Conservation (phyloP, 1,284 basidiomycete species). For the Ganoderma sinense region DNA sequence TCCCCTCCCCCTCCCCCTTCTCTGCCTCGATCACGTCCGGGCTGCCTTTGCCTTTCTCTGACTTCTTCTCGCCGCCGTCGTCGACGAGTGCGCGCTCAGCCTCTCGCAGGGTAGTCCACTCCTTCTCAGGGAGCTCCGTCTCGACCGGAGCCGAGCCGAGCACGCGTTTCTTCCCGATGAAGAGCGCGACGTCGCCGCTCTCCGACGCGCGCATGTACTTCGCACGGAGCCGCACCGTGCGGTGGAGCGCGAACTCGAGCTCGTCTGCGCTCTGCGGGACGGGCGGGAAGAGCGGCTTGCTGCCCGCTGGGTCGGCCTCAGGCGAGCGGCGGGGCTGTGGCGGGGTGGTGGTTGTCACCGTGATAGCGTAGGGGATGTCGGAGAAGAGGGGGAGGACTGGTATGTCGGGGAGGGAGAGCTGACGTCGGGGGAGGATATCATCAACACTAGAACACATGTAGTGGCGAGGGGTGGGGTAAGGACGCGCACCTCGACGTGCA, state of each 20-base stretch:
- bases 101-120: background rate
- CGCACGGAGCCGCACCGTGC: conserved; percentile 2
- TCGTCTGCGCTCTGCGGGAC: conserved; percentile 5
- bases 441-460: background rate
- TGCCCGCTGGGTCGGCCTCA: no score
- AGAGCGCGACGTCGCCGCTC: background rate
- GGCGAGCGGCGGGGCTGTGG: conserved; percentile 9
- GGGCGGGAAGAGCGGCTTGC: conserved; percentile 21
- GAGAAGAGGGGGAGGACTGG: conserved; percentile 14
- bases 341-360: conserved; percentile 15
- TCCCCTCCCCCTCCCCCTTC: background rate
- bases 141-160: background rate
- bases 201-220: background rate
- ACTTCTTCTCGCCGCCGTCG: background rate
- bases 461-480: background rate
- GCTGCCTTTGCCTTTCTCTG: background rate
- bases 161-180: conserved; percentile 1
- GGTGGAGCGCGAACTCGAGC: conserved; percentile 17
- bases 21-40: background rate
- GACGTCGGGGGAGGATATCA: background rate
- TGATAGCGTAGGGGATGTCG: conserved; percentile 20
- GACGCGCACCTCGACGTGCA: conserved; percentile 23
- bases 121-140: conserved; percentile 1
- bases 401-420: conserved; percentile 29
- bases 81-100: background rate